Conservation (phyloP, 192 early-diverging fungal species). For the Podila minutissima region DNA sequence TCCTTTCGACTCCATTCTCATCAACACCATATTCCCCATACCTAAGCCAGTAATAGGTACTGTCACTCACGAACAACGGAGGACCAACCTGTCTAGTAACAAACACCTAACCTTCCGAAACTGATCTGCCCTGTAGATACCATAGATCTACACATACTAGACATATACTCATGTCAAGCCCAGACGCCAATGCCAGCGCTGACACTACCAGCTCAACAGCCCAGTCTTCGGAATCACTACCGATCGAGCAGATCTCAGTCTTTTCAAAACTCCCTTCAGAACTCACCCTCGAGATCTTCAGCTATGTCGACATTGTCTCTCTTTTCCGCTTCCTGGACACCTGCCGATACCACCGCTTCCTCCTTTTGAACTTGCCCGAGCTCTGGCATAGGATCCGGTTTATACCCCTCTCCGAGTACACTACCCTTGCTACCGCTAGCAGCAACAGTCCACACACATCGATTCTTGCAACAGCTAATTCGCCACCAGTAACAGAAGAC, state of each 20-base stretch:
- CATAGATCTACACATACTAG: too few relatives aligned
- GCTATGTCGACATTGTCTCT: constrained; percentile 56
- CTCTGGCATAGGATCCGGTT: constrained; percentile 56
- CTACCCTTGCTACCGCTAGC: background rate
- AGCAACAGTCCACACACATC: background rate
- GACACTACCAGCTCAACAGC: too few relatives aligned
- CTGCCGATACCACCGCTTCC: constrained; percentile 49
- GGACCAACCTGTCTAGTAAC: too few relatives aligned
- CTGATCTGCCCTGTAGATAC: too few relatives aligned
- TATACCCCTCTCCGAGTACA: constrained; percentile 37
- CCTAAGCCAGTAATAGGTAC: too few relatives aligned
- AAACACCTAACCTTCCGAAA: too few relatives aligned
- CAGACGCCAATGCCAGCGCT: too few relatives aligned
- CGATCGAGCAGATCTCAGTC: constrained; percentile 8
- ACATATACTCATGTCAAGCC: too few relatives aligned
- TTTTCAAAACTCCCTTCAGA: constrained; percentile 47
- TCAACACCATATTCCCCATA: too few relatives aligned
- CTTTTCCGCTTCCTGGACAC: constrained; percentile 57
- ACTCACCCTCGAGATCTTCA: constrained; percentile 49
- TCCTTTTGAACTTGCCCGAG: constrained; percentile 49
- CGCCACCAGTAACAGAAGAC: background rate
- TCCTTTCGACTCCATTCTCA: too few relatives aligned
- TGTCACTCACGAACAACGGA: too few relatives aligned
- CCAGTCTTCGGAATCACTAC: background rate
- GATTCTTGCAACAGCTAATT: background rate